Conservation (phyloP, 306 rosid species). For the Vigna hirtella region DNA sequence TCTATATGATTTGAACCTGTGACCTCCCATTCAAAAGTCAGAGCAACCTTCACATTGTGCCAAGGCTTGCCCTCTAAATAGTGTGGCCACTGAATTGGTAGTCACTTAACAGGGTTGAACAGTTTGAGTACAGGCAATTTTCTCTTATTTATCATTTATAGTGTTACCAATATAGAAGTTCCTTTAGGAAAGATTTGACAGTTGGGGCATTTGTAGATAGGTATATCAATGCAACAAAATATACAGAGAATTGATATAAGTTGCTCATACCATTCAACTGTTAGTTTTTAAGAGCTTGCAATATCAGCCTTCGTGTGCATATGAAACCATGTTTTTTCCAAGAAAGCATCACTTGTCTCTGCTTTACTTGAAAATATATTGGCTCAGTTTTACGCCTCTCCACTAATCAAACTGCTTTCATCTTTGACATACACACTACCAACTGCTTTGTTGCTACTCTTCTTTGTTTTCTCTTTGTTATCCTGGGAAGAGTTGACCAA, state of each 20-base stretch:
- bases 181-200: background rate
- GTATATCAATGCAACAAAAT: conserved; percentile 15
- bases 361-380: conserved; percentile 37
- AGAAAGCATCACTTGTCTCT: conserved; percentile 29
- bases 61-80: conserved; percentile 1
- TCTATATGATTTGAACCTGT: background rate
- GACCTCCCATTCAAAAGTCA: background rate
- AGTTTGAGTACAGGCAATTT: conserved; percentile 1
- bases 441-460: conserved; percentile 50
- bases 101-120: conserved; percentile 1
- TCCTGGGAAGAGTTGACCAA: conserved; percentile 57
- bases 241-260: conserved; percentile 33
- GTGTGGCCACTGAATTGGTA: conserved; percentile 4
- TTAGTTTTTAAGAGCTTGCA: conserved; percentile 38
- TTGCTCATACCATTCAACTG: conserved; percentile 60
- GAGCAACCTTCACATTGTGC: background rate
- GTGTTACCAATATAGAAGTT: background rate
- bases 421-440: conserved; percentile 55
- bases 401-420: conserved; percentile 69
- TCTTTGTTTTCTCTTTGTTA: conserved; percentile 64
- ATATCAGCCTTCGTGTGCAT: conserved; percentile 40
- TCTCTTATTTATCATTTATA: conserved; percentile 19
- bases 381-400: conserved; percentile 62
- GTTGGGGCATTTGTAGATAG: conserved; percentile 7
- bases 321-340: conserved; percentile 33